Evolutionary conservation across 768 basidiomycete species (phyloP).

Genomic region (Lyophyllum shimeji): DNA sequence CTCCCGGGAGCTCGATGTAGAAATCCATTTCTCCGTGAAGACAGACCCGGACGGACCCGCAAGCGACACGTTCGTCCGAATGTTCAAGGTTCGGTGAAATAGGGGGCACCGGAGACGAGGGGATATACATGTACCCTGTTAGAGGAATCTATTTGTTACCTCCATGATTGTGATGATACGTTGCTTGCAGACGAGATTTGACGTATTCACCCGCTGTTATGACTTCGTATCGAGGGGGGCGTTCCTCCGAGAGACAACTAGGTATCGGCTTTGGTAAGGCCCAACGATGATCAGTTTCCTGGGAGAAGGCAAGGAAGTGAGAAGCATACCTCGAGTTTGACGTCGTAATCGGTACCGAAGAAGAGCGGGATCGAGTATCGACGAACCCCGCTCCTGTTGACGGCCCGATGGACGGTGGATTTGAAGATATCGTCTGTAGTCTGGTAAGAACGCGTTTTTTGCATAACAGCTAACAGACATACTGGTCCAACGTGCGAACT

Average conservation of each 20-base stretch:
- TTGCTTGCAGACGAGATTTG: slow-evolving; percentile 66
- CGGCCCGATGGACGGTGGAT: slow-evolving; percentile 84
- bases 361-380: slow-evolving; percentile 90
- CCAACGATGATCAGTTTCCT: not conserved
- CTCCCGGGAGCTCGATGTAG: slow-evolving; percentile 86
- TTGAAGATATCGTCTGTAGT: slow-evolving; percentile 82
- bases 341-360: slow-evolving; percentile 88
- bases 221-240: slow-evolving; percentile 61
- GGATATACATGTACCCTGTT: not conserved
- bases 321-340: slow-evolving; percentile 64
- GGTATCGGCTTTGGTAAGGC: slow-evolving; percentile 43
- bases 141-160: not conserved
- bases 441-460: not conserved
- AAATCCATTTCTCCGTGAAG: slow-evolving; percentile 75
- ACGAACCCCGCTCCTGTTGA: slow-evolving; percentile 67
- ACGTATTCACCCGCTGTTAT: slow-evolving; percentile 86
- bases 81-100: slow-evolving; percentile 74
- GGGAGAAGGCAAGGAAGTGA: not conserved
- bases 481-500: slow-evolving; percentile 92
- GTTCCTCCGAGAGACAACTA: slow-evolving; percentile 44
- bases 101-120: not conserved
- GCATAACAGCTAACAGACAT: slow-evolving; percentile 17
- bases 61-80: slow-evolving; percentile 60
- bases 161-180: slow-evolving; percentile 37
- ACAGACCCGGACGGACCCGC: slow-evolving; percentile 37